phyloP scores from a whole-genome alignment of 345 rosid species.

The Pugionium dolabratum region DNA sequence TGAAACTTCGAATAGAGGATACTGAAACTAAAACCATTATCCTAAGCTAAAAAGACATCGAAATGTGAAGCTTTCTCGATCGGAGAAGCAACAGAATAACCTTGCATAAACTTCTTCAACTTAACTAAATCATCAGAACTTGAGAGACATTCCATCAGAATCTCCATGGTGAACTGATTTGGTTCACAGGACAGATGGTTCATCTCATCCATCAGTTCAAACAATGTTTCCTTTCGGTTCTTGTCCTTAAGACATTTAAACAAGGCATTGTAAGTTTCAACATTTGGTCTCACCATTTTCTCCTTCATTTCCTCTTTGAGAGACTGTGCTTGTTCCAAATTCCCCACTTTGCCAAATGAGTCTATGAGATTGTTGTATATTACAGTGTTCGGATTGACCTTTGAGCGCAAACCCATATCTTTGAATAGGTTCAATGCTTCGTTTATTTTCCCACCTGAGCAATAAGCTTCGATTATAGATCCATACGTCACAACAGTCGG shows the following conservation, averaged over 20 bases:
- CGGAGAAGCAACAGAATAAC: slow-evolving; percentile 44
- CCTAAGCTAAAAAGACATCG: slow-evolving; percentile 24
- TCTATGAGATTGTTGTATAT: slow-evolving; percentile 74
- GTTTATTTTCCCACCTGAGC: slow-evolving; percentile 50
- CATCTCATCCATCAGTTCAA: slow-evolving; percentile 72
- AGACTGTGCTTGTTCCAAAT: slow-evolving; percentile 47
- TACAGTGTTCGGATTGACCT: slow-evolving; percentile 59
- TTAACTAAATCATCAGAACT: slow-evolving; percentile 57
- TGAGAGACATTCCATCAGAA: slow-evolving; percentile 69
- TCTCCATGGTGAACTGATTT: slow-evolving; percentile 66
- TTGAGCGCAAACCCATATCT: slow-evolving; percentile 48
- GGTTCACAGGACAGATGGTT: slow-evolving; percentile 60
- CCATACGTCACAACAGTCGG: slow-evolving; percentile 68
- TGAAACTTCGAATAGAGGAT: slow-evolving; percentile 1
- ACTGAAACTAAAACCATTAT: slow-evolving; percentile 6
- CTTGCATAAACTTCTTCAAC: slow-evolving; percentile 52
- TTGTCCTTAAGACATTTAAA: slow-evolving; percentile 62
- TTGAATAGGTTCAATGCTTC: slow-evolving; percentile 70
- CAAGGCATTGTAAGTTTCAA: slow-evolving; percentile 65
- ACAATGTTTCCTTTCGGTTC: slow-evolving; percentile 49
- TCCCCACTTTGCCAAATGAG: slow-evolving; percentile 50
- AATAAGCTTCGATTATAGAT: slow-evolving; percentile 58
- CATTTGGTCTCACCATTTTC: slow-evolving; percentile 59
- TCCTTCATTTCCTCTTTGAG: slow-evolving; percentile 68
- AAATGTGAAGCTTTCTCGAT: slow-evolving; percentile 17